A percentile compares a stretch with the other conserved stretches of the same genome.
These are phyloP conservation scores for Phytophthora pisi DNA, from an alignment of 352 stramenopile species.

Conservation along the genomic window DNA sequence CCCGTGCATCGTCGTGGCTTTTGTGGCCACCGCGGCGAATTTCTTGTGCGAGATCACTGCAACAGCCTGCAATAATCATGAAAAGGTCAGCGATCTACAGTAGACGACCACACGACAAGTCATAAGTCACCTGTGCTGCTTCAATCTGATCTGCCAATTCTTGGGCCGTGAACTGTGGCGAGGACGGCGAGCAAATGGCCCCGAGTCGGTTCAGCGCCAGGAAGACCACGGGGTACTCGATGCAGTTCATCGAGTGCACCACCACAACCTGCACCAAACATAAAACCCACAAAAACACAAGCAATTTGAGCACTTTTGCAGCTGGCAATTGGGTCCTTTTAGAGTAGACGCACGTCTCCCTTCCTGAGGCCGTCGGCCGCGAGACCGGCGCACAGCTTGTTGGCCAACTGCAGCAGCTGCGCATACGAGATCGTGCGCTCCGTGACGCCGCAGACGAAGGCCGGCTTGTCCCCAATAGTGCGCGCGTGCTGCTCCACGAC, in stretches of 20 bases:
- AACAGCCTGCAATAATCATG: not conserved
- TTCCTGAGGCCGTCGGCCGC: not conserved
- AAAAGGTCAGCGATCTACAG: not conserved
- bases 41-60: not conserved
- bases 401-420: not conserved
- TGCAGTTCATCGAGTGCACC: not conserved
- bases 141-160: not conserved
- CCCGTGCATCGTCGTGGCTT: not conserved
- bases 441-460: not conserved
- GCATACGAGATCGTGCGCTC: not conserved
- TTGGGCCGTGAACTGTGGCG: not conserved
- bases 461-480: not conserved
- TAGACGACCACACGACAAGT: not conserved
- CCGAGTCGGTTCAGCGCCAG: not conserved
- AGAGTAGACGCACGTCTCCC: not conserved
- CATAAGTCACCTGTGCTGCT: not conserved
- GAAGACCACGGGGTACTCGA: constrained; percentile 1
- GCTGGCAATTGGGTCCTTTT: not conserved
- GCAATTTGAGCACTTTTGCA: not conserved
- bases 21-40: not conserved
- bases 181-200: not conserved
- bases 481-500: not conserved
- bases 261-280: not conserved
- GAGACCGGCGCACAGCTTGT: not conserved
- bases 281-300: not conserved